A percentile compares a stretch with the other conserved stretches of the same genome.
These are phyloP conservation scores for Botrytis byssoidea DNA, from an alignment of 2,329 filamentous ascomycete genomes.

Conservation along the genomic window DNA sequence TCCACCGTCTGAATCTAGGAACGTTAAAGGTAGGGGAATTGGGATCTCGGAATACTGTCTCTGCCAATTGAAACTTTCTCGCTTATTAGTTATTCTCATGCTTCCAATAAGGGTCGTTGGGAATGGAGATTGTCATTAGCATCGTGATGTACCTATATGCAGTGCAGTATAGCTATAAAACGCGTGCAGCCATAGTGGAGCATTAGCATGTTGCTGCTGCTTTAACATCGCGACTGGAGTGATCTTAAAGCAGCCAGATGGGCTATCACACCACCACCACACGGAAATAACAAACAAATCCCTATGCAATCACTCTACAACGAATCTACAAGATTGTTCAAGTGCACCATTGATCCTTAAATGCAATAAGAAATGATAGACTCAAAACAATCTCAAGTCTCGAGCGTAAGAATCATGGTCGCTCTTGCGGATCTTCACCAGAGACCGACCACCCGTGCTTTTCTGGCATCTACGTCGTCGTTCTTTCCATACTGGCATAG, in stretches of 20 bases:
- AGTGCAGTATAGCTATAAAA: background rate
- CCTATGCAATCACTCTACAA: background rate
- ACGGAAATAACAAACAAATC: background rate
- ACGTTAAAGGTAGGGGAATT: background rate
- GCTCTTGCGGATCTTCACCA: background rate
- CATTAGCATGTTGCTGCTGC: background rate
- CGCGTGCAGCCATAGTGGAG: background rate
- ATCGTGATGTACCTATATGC: background rate
- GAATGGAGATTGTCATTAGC: background rate
- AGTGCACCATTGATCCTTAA: background rate
- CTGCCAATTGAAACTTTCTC: background rate
- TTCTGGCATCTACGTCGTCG: background rate
- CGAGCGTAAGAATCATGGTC: background rate
- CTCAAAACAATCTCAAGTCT: background rate
- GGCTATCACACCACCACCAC: background rate
- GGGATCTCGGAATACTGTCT: background rate
- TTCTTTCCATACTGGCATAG: background rate
- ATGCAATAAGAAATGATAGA: background rate
- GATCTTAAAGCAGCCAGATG: background rate
- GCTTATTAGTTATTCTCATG: background rate
- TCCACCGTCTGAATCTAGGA: background rate
- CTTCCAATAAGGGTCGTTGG: background rate
- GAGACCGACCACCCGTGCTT: background rate
- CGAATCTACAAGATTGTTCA: background rate
- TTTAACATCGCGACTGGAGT: rapidly evolving